Conservation (phyloP, 192 early-diverging fungal species). For the Entophlyctis helioformis region DNA sequence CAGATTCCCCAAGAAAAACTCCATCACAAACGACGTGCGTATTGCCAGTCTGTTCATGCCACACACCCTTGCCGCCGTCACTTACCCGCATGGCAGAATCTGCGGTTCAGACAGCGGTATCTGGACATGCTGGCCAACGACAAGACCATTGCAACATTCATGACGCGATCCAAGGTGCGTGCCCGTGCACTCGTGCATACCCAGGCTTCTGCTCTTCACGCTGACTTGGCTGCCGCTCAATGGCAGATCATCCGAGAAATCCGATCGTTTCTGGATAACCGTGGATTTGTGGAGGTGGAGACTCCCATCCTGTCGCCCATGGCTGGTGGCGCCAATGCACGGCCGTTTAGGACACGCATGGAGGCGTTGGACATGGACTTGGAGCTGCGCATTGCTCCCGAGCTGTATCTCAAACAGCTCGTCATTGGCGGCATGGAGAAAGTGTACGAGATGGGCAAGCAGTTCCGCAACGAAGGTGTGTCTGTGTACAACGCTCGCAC, state of each 20-base stretch:
- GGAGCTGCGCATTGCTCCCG: slow-evolving; percentile 72
- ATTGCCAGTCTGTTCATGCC: neutral
- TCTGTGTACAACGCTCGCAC: neutral
- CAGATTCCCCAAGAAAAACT: slow-evolving; percentile 44
- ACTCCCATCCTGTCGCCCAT: slow-evolving; percentile 65
- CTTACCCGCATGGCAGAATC: slow-evolving; percentile 37
- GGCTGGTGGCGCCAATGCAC: slow-evolving; percentile 71
- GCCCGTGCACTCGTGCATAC: neutral
- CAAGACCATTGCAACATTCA: slow-evolving; percentile 31
- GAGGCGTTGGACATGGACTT: slow-evolving; percentile 55
- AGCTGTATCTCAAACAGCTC: slow-evolving; percentile 77
- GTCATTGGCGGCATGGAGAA: slow-evolving; percentile 75
- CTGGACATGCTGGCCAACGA: slow-evolving; percentile 67
- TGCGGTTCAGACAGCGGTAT: slow-evolving; percentile 56
- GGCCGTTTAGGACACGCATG: slow-evolving; percentile 60
- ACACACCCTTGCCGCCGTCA: neutral
- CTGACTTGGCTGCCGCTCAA: neutral
- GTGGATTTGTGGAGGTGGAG: slow-evolving; percentile 72
- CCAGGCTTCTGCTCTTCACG: neutral
- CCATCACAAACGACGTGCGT: slow-evolving; percentile 4
- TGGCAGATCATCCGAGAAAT: slow-evolving; percentile 44
- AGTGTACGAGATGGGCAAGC: slow-evolving; percentile 82
- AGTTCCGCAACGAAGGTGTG: slow-evolving; percentile 71
- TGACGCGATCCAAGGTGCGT: slow-evolving; percentile 38
- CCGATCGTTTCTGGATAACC: slow-evolving; percentile 46